Evolutionary conservation across 2,329 filamentous ascomycete species (phyloP), one percentile per base, ranked within the genome.

Genomic region (Trichoderma breve): DNA sequence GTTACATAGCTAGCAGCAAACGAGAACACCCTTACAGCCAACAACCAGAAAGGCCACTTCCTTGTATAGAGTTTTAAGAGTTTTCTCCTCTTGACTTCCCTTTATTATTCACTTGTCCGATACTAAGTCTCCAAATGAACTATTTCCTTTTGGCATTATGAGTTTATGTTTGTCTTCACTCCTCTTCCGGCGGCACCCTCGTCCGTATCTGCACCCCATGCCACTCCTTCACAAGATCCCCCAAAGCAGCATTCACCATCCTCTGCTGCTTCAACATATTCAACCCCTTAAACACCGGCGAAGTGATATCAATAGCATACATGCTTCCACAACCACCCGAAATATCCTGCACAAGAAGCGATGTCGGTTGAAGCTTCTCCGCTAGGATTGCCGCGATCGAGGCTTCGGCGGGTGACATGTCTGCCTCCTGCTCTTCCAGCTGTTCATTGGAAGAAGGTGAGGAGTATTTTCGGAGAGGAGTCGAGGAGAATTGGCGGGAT

Each of bases 291-390:
- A 97, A 97, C 77, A 85, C 87, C 61, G 89, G 86, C 8, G 91
- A 93, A 62, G 90, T 87, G 74, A 96, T 90, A 77, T 95, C 91
- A 75, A 97, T 91, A 71, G 90, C 91, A 83, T 96, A 96, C 93
- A 96, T 96, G 78, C 90, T 93, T 11, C 93, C 93, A 82, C 93
- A 97, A 34, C 93, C 93, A 72, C 93, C 93, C 28, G 91, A 93
- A 66, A 96, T 89, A 82, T 97, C 93, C 80, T 92, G 91, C 11
- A 96, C 92, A 80, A 90, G 81, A 30, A 90, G 81, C 72, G 86
- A 81, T 0, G 84, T 84, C 0, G 88, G 87, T 2, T 79, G 74
- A 70, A 89, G 87, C 76, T 86, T 86, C 7, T 81, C 80, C 21
- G 80, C 74, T 67, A 90, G 82, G 64, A 84, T 82, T 72, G 87